Evolutionary conservation across 352 stramenopile species (phyloP).

Genomic region (Ochromonadaceae sp.): DNA sequence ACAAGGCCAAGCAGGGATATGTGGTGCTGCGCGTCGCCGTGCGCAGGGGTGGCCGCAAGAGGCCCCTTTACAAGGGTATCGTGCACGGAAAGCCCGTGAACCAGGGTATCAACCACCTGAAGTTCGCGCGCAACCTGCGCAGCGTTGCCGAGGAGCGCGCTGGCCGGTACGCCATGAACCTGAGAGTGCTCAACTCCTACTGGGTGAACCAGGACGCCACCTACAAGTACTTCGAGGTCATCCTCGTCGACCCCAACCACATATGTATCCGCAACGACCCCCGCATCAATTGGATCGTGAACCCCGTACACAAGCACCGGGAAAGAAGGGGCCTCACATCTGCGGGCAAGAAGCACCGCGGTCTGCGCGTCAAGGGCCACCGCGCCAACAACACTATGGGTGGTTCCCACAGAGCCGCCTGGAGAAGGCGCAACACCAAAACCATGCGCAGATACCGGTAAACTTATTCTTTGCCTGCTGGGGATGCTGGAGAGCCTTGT

Average conservation of each 20-base stretch:
- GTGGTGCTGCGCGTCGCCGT: slow-evolving; percentile 92
- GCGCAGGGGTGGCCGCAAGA: slow-evolving; percentile 94
- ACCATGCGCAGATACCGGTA: slow-evolving; percentile 97
- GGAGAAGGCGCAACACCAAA: slow-evolving; percentile 95
- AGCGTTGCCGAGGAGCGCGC: slow-evolving; percentile 91
- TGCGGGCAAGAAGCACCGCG: slow-evolving; percentile 79
- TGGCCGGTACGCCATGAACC: slow-evolving; percentile 89
- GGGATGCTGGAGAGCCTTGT: no score
- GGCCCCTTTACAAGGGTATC: slow-evolving; percentile 97
- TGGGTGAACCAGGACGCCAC: slow-evolving; percentile 99
- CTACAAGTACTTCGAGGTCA: slow-evolving; percentile 99
- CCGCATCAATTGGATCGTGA: slow-evolving; percentile 99
- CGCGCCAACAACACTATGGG: slow-evolving; percentile 97
- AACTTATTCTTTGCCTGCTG: slow-evolving; percentile 16
- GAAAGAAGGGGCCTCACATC: slow-evolving; percentile 96
- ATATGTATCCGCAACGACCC: slow-evolving; percentile 94
- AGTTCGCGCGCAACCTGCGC: slow-evolving; percentile 90
- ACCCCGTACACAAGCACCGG: slow-evolving; percentile 96
- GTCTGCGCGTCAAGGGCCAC: slow-evolving; percentile 94
- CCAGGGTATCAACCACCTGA: slow-evolving; percentile 99
- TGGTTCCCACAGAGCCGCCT: slow-evolving; percentile 86
- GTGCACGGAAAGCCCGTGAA: slow-evolving; percentile 99
- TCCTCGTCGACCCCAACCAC: slow-evolving; percentile 95
- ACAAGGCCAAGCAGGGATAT: slow-evolving; percentile 99
- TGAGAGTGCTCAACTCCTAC: slow-evolving; percentile 99